Evolutionary conservation across 768 basidiomycete species (phyloP).

Genomic region (Macrolepiota dolichaula): DNA sequence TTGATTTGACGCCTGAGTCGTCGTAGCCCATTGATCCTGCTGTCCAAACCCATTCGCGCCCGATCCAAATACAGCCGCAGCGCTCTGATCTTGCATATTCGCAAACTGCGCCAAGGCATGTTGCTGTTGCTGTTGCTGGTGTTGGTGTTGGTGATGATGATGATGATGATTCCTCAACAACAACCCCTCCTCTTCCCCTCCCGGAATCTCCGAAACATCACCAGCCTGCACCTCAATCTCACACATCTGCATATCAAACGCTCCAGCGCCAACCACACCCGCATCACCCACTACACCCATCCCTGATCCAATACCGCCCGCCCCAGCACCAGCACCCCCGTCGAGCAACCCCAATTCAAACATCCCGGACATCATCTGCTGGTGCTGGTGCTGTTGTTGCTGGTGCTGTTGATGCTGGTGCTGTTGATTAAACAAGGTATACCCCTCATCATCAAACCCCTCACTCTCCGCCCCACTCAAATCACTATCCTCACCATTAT

Average conservation of each 20-base stretch:
- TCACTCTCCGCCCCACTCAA: constrained; percentile 23
- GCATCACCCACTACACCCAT: constrained; percentile 17
- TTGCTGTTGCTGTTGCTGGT: too few species aligned
- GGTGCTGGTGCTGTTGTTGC: constrained; percentile 11
- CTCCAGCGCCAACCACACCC: constrained; percentile 21
- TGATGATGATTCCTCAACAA: constrained; percentile 22
- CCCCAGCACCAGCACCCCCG: neutral
- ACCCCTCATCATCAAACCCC: constrained; percentile 22
- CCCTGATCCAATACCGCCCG: too few species aligned
- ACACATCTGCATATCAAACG: constrained; percentile 51
- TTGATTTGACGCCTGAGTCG: constrained; percentile 28
- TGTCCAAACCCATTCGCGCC: constrained; percentile 20
- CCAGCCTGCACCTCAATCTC: constrained; percentile 58
- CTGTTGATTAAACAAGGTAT: constrained; percentile 13
- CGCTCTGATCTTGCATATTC: constrained; percentile 5
- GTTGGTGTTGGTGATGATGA: too few species aligned
- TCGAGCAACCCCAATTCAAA: constrained; percentile 17
- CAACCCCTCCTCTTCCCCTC: constrained; percentile 56
- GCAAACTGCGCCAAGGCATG: constrained; percentile 10
- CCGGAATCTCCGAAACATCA: constrained; percentile 49
- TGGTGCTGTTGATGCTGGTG: constrained; percentile 11
- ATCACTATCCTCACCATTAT: constrained; percentile 7
- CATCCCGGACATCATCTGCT: constrained; percentile 22
- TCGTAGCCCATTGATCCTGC: constrained; percentile 22
- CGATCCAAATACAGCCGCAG: constrained; percentile 17